These are phyloP conservation scores for Boletus nobilissimus DNA, from an alignment of 1,284 basidiomycete species.

Conservation along the genomic window DNA sequence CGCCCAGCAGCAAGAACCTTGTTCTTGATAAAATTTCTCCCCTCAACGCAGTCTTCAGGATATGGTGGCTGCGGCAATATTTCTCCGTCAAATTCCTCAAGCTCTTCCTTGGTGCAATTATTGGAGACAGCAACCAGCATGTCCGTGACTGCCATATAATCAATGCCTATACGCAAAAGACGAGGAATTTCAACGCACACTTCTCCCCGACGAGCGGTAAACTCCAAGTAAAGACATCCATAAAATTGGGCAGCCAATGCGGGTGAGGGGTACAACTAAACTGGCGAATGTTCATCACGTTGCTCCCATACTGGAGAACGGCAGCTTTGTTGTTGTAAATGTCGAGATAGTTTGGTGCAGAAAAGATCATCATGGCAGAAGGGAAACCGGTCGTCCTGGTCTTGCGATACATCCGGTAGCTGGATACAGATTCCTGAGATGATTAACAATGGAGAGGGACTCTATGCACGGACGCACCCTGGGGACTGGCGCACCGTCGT, in stretches of 20 bases:
- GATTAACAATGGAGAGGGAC: not conserved
- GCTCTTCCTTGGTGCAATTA: constrained; percentile 93
- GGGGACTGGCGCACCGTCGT: no score
- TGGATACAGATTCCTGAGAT: constrained; percentile 43
- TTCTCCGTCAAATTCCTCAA: constrained; percentile 85
- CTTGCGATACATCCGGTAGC: constrained; percentile 97
- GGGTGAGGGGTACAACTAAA: constrained; percentile 97
- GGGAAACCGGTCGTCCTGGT: constrained; percentile 93
- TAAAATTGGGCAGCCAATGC: constrained; percentile 94
- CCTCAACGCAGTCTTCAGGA: constrained; percentile 72
- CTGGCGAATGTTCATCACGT: constrained; percentile 95
- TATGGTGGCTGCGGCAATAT: constrained; percentile 48
- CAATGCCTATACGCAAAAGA: not conserved
- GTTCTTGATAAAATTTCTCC: constrained; percentile 91
- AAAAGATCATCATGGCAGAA: constrained; percentile 97
- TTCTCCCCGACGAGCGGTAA: constrained; percentile 94
- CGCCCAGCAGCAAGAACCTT: constrained; percentile 99
- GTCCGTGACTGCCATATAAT: constrained; percentile 76
- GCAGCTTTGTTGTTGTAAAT: constrained; percentile 98
- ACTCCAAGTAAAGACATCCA: constrained; percentile 95
- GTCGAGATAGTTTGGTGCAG: constrained; percentile 95
- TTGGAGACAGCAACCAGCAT: constrained; percentile 96
- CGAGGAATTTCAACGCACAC: constrained; percentile 63
- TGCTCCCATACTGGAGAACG: constrained; percentile 95
- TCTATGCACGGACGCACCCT: constrained; percentile 63